Evolutionary conservation across 1,284 basidiomycete genomes (phyloP), one percentile per base, ranked within the genome.

Genomic region (Trichosporon sp.): DNA sequence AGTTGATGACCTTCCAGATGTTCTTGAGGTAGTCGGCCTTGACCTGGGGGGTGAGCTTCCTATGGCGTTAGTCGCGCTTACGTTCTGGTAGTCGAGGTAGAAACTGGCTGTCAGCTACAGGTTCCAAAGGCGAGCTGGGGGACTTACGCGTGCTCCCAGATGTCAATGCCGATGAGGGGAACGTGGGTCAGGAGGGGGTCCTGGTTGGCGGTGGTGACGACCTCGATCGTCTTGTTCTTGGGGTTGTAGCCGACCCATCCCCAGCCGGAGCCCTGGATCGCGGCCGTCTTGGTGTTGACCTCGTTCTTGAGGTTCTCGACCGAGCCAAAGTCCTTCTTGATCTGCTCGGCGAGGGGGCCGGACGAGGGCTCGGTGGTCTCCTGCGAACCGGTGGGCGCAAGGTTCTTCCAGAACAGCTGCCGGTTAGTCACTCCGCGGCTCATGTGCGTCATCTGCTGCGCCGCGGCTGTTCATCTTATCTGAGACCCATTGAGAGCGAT

Each of bases 351-450:
- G 72, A 99, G 87, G 13, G 89, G 85, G 27, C 95, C 92, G 35
- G 87, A 87, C 70, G 84, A 75, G 15, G 84, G 80, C 65, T 94
- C 85, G 79, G 88, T 89, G 65, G 76, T 91, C 89, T 72, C 88
- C 81, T 84, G 78, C 3, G 85, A 85, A 32, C 85, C 84, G 23
- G 90, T 86, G 1, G 93, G 87, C 3, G 88, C 91, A 75, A 98
- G 89, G 86, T 97, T 98, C 85, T 91, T 94, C 97, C 96, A 99
- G 88, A 99, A 99, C 67, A 99, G 88, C 56, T 94, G 90, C 83
- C 94, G 38, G 63, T 65, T 35, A 66, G 68, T 58, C 62, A 64
- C 23, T 29, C 23, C 31, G n/a, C 31, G 44, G 21, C 18, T 62
- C 25, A n/a, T 9, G 18, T 31, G n/a, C 29, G 56, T 31, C 31